These are phyloP conservation scores for Aureobasidium namibiae DNA, from an alignment of 2,329 filamentous ascomycete species.

Conservation along the genomic window DNA sequence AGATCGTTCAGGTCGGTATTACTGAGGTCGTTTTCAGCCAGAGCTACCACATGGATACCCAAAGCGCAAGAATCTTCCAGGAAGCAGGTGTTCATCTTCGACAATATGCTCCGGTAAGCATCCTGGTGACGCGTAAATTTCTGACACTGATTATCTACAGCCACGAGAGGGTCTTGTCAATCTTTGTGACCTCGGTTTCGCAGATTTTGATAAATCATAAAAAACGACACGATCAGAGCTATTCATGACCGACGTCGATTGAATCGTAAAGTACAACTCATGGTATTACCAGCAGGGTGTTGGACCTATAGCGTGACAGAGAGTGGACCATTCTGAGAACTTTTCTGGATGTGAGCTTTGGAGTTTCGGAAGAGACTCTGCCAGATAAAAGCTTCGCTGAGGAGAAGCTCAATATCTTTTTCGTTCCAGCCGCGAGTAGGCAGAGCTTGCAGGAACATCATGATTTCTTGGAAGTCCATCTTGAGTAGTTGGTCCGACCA, in stretches of 20 bases:
- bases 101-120: slow-evolving; percentile 75
- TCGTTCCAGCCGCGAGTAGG: slow-evolving; percentile 93
- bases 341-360: slow-evolving; percentile 63
- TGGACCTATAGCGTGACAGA: slow-evolving; percentile 1
- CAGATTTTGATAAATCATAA: not conserved
- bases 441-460: slow-evolving; percentile 97
- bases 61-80: slow-evolving; percentile 70
- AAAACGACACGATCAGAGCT: not conserved
- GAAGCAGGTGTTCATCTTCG: slow-evolving; percentile 77
- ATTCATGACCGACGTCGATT: not conserved
- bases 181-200: slow-evolving; percentile 14
- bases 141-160: slow-evolving; percentile 7
- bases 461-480: slow-evolving; percentile 97
- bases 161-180: slow-evolving; percentile 28
- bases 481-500: slow-evolving; percentile 92
- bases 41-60: slow-evolving; percentile 86
- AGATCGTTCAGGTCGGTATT: slow-evolving; percentile 95
- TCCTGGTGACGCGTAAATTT: not conserved
- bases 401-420: slow-evolving; percentile 90
- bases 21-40: slow-evolving; percentile 91
- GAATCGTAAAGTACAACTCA: not conserved
- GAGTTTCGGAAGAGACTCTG: slow-evolving; percentile 94
- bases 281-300: not conserved
- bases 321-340: not conserved
- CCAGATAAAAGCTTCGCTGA: slow-evolving; percentile 98